phyloP scores from a whole-genome alignment of 1,284 basidiomycete species.

The Trichosporon ovoides region DNA sequence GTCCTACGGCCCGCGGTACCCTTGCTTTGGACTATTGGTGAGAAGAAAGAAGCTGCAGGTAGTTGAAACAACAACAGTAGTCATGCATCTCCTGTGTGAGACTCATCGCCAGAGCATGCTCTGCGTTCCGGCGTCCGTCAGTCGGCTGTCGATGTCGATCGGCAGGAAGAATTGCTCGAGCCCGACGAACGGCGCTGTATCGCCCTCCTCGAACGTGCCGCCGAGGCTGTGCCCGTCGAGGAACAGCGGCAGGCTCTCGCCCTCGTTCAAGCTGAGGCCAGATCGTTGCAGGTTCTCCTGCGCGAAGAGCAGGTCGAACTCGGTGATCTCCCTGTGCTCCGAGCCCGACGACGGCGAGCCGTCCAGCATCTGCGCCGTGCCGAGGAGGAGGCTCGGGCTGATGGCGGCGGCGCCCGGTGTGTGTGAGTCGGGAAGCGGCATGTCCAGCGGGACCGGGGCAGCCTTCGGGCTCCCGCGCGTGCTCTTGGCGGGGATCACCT shows the following conservation, averaged over 20 bases:
- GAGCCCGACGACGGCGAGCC: constrained; percentile 37
- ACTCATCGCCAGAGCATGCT: not conserved
- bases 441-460: constrained; percentile 12
- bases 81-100: not conserved
- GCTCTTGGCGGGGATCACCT: constrained; percentile 51
- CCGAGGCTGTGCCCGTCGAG: constrained; percentile 47
- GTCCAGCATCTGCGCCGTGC: constrained; percentile 36
- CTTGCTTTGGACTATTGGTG: not conserved
- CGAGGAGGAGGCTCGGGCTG: constrained; percentile 24
- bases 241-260: constrained; percentile 46
- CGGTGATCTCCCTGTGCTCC: constrained; percentile 34
- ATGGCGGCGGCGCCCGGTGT: constrained; percentile 19
- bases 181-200: constrained; percentile 42
- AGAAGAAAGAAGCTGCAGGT: not conserved
- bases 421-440: not conserved
- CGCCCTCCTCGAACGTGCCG: constrained; percentile 25
- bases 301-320: constrained; percentile 48
- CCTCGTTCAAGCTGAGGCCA: constrained; percentile 41
- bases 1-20: too few relatives aligned
- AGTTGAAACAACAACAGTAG: not conserved
- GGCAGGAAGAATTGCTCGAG: constrained; percentile 49
- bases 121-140: constrained; percentile 18
- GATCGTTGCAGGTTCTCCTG: constrained; percentile 46
- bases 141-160: constrained; percentile 36
- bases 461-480: constrained; percentile 38